Evolutionary conservation across 495 filamentous ascomycete species (phyloP).

Genomic region (Tuber magnatum): DNA sequence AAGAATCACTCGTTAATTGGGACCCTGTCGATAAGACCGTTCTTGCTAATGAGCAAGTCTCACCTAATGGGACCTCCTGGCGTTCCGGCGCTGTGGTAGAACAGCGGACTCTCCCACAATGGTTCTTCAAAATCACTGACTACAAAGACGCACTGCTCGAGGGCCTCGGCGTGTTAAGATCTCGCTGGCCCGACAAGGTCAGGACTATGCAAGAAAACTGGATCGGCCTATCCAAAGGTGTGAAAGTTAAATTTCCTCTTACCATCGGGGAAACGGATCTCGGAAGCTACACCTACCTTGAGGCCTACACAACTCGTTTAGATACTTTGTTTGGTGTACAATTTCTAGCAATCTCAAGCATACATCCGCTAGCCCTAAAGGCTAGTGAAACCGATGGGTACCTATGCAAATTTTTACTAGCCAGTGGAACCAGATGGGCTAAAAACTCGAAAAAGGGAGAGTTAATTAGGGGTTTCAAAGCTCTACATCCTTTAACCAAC

Average conservation of each 20-base stretch:
- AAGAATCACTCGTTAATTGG: slow-evolving; percentile 76
- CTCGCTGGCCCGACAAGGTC: slow-evolving; percentile 73
- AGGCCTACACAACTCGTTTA: slow-evolving; percentile 74
- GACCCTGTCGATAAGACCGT: slow-evolving; percentile 86
- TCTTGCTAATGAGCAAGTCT: slow-evolving; percentile 85
- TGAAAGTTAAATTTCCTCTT: slow-evolving; percentile 62
- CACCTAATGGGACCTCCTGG: slow-evolving; percentile 76
- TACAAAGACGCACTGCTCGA: slow-evolving; percentile 67
- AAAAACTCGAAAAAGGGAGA: slow-evolving; percentile 66
- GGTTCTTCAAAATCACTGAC: slow-evolving; percentile 78
- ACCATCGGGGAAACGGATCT: slow-evolving; percentile 27
- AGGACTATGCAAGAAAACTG: slow-evolving; percentile 80
- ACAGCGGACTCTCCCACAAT: slow-evolving; percentile 71
- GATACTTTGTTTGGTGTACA: slow-evolving; percentile 81
- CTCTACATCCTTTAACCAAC: slow-evolving; percentile 59
- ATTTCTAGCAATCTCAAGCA: slow-evolving; percentile 69
- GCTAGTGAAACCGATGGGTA: slow-evolving; percentile 53
- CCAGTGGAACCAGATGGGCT: slow-evolving; percentile 45
- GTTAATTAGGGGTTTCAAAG: slow-evolving; percentile 53
- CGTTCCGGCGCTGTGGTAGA: slow-evolving; percentile 80
- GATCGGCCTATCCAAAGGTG: slow-evolving; percentile 71
- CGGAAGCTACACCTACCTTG: slow-evolving; percentile 45
- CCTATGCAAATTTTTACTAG: slow-evolving; percentile 61
- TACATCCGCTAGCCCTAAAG: slow-evolving; percentile 61
- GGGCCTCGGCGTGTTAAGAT: slow-evolving; percentile 59